Base-by-base conservation (phyloP, 805 yeast genomes). In the Saccharomyces eubayanus region DNA sequence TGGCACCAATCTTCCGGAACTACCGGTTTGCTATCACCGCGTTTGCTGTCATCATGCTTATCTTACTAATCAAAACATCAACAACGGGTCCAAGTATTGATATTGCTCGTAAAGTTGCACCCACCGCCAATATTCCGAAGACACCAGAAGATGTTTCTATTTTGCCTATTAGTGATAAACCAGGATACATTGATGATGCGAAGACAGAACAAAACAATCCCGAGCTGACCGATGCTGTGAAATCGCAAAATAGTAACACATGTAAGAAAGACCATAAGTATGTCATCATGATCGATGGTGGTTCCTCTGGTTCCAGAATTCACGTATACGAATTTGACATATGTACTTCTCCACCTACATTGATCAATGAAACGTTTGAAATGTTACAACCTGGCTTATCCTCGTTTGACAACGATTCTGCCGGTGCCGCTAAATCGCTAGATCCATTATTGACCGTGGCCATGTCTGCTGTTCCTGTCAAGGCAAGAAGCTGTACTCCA, bases 281-380 rank as follows among this genome's bases (percentile, higher is more conserved):
- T 62, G 97, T 91, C 30, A 80, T 94, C 27, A 90, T 94, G 97
- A 77, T 94, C 53, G 99, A 94, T 74, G 99, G 99, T 6, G 99
- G 99, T 8, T 91, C 98, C 1, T 86, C 96, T 14, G 99, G 99
- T 31, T 90, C 97, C 14, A 84, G 99, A 70, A 87, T 94, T 43
- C 99, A 95, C 71, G 85, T 94, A 49, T 94, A 95, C 72, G 83
- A 87, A 62, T 94, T 94, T 74, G 88, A 89, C 73, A 83, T 89
- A 53, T 91, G 98, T 67, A 77, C 76, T 49, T 81, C 87, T 41
- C 92, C 96, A 53, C 98, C 99, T 47, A 77, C 74, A 55, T 82
- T 94, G 61, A 71, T 89, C 53, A 75, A 78, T 49, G 99, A 94
- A 74, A 81, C 79, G 52, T 94, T 94, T 69, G 75, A 90, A 66